Conservation (phyloP, 306 rosid genomes). For the Cercis canadensis region DNA sequence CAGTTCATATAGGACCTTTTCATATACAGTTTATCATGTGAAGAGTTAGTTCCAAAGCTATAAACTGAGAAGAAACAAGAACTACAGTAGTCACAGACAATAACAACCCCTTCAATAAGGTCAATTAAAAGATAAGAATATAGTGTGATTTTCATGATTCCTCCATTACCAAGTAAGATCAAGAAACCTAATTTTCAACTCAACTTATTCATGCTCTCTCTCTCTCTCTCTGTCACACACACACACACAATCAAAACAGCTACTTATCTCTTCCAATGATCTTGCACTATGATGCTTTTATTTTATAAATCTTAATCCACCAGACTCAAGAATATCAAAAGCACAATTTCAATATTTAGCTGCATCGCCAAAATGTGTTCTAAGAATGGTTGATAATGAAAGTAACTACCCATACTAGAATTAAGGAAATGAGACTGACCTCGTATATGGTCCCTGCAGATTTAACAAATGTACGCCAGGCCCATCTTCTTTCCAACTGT, state of each 20-base stretch:
- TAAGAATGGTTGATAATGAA: no score
- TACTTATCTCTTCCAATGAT: not conserved
- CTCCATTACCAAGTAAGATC: not conserved
- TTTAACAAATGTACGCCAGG: conserved; percentile 94
- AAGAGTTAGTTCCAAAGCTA: no score
- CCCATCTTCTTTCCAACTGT: conserved; percentile 72
- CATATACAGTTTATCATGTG: no score
- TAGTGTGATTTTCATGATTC: not conserved
- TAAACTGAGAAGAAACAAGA: not conserved
- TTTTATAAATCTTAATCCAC: not conserved
- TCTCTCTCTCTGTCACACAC: no score
- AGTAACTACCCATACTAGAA: conserved; percentile 15
- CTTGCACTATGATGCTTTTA: conserved; percentile 2
- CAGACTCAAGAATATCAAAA: not conserved
- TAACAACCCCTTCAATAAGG: not conserved
- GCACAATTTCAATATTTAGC: not conserved
- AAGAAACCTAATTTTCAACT: not conserved
- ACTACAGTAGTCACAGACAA: not conserved
- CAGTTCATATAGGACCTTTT: no score
- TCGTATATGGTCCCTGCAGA: conserved; percentile 83
- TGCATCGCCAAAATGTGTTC: not conserved
- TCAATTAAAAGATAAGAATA: not conserved
- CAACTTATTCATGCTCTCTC: conserved; percentile 7
- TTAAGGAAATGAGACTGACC: conserved; percentile 55
- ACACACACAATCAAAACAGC: conserved; percentile 30